Evolutionary conservation across 768 basidiomycete species (phyloP).

Genomic region (Mycena olivaceomarginata): DNA sequence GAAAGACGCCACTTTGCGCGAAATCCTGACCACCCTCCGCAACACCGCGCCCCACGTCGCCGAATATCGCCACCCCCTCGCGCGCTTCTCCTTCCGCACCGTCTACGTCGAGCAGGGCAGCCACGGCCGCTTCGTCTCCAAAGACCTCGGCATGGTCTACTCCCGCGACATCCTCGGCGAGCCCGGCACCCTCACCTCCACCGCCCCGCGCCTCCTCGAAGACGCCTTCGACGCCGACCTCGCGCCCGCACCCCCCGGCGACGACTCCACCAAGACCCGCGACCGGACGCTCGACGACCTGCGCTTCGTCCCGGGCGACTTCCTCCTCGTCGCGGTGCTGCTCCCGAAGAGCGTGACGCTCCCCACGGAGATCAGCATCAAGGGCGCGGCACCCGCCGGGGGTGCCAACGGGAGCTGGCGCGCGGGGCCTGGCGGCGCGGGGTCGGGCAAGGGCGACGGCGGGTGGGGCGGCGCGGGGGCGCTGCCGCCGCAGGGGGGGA

Average conservation of each 20-base stretch:
- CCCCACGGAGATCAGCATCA: constrained; percentile 72
- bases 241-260: constrained; percentile 61
- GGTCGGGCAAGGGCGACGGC: constrained; percentile 34
- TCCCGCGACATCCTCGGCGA: constrained; percentile 91
- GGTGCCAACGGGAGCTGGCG: constrained; percentile 55
- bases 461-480: constrained; percentile 39
- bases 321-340: constrained; percentile 82
- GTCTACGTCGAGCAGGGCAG: constrained; percentile 85
- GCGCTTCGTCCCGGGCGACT: constrained; percentile 89
- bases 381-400: constrained; percentile 60
- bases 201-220: constrained; percentile 78
- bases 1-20: constrained; percentile 89
- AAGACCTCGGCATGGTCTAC: constrained; percentile 89
- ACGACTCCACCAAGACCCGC: constrained; percentile 51
- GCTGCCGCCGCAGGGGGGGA: neutral
- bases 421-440: constrained; percentile 40
- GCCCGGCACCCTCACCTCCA: constrained; percentile 75
- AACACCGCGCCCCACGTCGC: constrained; percentile 78
- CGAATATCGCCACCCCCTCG: constrained; percentile 89
- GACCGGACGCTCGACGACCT: constrained; percentile 86
- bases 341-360: constrained; percentile 80
- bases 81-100: constrained; percentile 87
- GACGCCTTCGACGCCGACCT: constrained; percentile 58
- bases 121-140: constrained; percentile 83
- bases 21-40: constrained; percentile 87